Conservation (phyloP, 2,329 filamentous ascomycete genomes). For the Chrysoporthe cubensis region DNA sequence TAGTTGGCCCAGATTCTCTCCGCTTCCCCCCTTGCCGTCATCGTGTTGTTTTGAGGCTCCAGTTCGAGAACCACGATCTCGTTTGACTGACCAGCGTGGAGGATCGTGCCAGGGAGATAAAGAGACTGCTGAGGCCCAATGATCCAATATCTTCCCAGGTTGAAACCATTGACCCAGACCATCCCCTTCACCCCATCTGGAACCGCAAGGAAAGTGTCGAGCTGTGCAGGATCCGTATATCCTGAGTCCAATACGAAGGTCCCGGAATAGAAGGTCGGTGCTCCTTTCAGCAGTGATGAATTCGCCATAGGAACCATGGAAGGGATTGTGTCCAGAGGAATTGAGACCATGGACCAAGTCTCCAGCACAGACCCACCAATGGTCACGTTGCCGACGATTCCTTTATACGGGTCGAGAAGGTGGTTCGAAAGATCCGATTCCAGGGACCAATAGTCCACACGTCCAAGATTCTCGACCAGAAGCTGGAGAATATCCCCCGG, state of each 20-base stretch:
- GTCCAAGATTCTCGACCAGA: slow-evolving; percentile 55
- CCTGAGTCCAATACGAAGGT: slow-evolving; percentile 13
- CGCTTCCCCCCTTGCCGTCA: slow-evolving; percentile 18
- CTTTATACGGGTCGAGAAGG: slow-evolving; percentile 50
- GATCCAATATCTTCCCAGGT: slow-evolving; percentile 25
- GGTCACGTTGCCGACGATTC: slow-evolving; percentile 48
- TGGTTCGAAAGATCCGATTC: slow-evolving; percentile 35
- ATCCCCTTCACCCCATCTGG: slow-evolving; percentile 24
- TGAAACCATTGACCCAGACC: slow-evolving; percentile 28
- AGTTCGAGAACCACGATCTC: slow-evolving; percentile 28
- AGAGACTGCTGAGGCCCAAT: slow-evolving; percentile 18
- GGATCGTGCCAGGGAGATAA: slow-evolving; percentile 5
- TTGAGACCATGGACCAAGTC: slow-evolving; percentile 17
- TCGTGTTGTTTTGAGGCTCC: slow-evolving; percentile 14
- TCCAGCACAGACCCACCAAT: slow-evolving; percentile 35
- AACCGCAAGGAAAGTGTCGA: slow-evolving; percentile 26
- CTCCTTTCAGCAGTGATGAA: neutral
- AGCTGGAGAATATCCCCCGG: slow-evolving; percentile 47
- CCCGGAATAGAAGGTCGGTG: slow-evolving; percentile 21
- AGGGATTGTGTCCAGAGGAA: slow-evolving; percentile 13
- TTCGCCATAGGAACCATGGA: neutral
- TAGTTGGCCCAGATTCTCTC: slow-evolving; percentile 24
- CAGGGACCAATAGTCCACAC: slow-evolving; percentile 46
- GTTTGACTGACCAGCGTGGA: slow-evolving; percentile 17
- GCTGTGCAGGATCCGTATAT: slow-evolving; percentile 14